Evolutionary conservation across 2,329 filamentous ascomycete species (phyloP).

Genomic region (Arthrobotrys iridis): DNA sequence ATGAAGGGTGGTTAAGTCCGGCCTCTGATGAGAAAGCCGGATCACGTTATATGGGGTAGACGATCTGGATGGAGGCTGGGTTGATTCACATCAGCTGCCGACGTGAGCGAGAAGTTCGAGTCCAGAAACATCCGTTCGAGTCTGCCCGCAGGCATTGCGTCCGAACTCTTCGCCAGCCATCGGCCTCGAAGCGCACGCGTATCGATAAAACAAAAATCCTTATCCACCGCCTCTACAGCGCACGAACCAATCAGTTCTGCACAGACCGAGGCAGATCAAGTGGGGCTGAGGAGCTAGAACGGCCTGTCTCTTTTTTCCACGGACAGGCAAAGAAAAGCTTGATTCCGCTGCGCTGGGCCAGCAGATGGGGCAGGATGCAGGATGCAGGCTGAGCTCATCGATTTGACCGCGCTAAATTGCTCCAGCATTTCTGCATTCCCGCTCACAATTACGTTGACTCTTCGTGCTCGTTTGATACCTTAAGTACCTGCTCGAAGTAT

Average conservation of each 20-base stretch:
- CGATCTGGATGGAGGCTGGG: not conserved
- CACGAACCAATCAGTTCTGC: conserved; percentile 2
- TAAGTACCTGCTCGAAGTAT: conserved; percentile 24
- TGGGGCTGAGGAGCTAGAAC: conserved; percentile 23
- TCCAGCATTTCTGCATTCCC: conserved; percentile 10
- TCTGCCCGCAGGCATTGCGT: not conserved
- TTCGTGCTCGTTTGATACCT: not conserved
- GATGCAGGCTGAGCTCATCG: conserved; percentile 47
- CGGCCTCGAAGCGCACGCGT: no score
- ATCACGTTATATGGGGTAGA: conserved; percentile 28
- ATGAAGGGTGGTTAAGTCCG: conserved; percentile 22
- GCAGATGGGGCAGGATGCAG: conserved; percentile 9
- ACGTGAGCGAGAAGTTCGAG: not conserved
- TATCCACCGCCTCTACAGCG: not conserved
- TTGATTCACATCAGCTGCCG: conserved; percentile 33
- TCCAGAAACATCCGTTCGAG: not conserved
- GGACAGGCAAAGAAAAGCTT: conserved; percentile 35
- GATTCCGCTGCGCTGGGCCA: conserved; percentile 21
- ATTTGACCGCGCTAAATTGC: conserved; percentile 32
- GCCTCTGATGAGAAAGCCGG: not conserved
- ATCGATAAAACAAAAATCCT: conserved; percentile 8
- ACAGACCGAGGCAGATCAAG: conserved; percentile 14
- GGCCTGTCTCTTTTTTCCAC: not conserved
- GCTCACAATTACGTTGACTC: conserved; percentile 21
- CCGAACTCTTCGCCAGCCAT: not conserved